Conservation (phyloP, 2,329 filamentous ascomycete genomes). For the Paraconiothyrium sp. region DNA sequence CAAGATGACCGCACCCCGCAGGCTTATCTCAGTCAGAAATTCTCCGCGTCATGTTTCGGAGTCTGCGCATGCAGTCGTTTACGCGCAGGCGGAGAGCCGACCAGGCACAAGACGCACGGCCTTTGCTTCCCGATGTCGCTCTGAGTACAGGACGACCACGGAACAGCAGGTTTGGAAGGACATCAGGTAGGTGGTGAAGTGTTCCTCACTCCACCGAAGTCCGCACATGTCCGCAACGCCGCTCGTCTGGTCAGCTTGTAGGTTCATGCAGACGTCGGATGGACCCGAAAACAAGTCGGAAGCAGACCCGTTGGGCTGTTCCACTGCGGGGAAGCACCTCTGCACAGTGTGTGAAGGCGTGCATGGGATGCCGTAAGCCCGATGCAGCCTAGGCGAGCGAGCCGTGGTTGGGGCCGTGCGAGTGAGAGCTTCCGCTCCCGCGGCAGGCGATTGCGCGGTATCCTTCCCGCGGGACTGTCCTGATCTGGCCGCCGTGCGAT, state of each 20-base stretch:
- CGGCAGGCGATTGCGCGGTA: slow-evolving; percentile 2
- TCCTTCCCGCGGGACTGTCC: slow-evolving; percentile 17
- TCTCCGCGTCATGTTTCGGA: slow-evolving; percentile 12
- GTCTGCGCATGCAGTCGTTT: slow-evolving; percentile 6
- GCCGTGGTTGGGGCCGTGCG: background rate
- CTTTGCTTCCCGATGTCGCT: slow-evolving; percentile 21
- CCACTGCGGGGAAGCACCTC: slow-evolving; percentile 12
- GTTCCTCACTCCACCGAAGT: slow-evolving; percentile 9
- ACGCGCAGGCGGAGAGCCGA: slow-evolving; percentile 20
- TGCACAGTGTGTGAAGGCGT: slow-evolving; percentile 5
- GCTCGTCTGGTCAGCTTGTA: background rate
- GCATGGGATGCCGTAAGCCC: slow-evolving; percentile 12
- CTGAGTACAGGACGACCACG: slow-evolving; percentile 4
- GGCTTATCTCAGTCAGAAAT: slow-evolving; percentile 12
- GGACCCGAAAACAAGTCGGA: slow-evolving; percentile 8
- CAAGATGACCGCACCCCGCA: slow-evolving; percentile 4
- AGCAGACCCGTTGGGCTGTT: background rate
- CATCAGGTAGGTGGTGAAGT: background rate
- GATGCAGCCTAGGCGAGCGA: background rate
- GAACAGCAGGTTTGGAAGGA: background rate
- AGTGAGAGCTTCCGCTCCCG: slow-evolving; percentile 4
- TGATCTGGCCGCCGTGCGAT: slow-evolving; percentile 15
- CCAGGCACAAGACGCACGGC: slow-evolving; percentile 19
- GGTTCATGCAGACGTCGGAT: slow-evolving; percentile 1
- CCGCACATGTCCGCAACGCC: background rate